phyloP scores from a whole-genome alignment of 768 basidiomycete species.

The Tulasnella sp. region DNA sequence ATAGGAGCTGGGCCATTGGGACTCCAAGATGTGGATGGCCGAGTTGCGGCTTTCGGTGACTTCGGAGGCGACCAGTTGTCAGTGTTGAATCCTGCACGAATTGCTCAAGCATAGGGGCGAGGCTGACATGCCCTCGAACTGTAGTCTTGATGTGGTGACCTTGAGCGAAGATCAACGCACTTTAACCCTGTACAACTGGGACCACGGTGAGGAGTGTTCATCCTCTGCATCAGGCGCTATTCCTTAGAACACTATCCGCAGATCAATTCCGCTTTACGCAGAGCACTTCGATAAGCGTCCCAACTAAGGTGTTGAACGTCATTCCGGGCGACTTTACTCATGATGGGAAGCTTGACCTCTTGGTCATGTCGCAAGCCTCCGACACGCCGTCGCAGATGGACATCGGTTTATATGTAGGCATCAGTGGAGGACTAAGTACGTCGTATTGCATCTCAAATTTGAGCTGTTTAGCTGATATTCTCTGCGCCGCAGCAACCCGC shows the following conservation, averaged over 20 bases:
- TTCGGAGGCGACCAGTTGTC: constrained; percentile 96
- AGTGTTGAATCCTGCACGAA: constrained; percentile 37
- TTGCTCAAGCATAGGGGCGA: not conserved
- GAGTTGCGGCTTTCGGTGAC: constrained; percentile 88
- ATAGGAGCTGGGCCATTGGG: constrained; percentile 78
- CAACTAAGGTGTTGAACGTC: constrained; percentile 59
- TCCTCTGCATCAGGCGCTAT: not conserved
- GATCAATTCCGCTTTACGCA: constrained; percentile 57
- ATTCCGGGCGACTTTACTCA: constrained; percentile 93
- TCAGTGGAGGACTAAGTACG: constrained; percentile 64
- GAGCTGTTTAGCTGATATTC: not conserved
- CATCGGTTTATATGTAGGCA: constrained; percentile 67
- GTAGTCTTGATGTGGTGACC: constrained; percentile 76
- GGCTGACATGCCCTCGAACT: not conserved
- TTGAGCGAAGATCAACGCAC: constrained; percentile 72
- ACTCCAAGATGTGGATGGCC: constrained; percentile 56
- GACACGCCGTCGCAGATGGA: constrained; percentile 42
- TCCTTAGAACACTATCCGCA: constrained; percentile 37
- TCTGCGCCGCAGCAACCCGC: constrained; percentile 34
- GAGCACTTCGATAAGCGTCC: constrained; percentile 52
- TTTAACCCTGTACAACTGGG: constrained; percentile 75
- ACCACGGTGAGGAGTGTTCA: constrained; percentile 54
- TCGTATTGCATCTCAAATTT: not conserved
- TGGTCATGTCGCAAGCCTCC: constrained; percentile 58
- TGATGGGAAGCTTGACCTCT: constrained; percentile 83